Percentiles rank a stretch among this genome's conserved stretches.
Evolutionary conservation across 2,329 filamentous ascomycete genomes (phyloP).

Genomic region (Talaromyces albobiverticillius): DNA sequence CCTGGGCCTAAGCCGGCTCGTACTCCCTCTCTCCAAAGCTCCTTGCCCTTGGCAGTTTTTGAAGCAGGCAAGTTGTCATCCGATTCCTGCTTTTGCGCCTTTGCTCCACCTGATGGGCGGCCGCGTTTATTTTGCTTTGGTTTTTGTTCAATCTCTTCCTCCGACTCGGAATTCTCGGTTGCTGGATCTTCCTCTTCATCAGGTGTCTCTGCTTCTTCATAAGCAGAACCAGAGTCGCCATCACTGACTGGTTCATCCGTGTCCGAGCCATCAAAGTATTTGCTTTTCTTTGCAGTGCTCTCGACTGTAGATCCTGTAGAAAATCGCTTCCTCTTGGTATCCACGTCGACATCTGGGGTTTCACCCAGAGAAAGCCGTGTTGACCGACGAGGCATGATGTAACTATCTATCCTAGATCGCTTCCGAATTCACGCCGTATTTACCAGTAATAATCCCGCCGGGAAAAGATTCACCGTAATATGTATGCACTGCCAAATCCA

Average conservation of each 20-base stretch:
- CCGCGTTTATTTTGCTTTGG: slow-evolving; percentile 25
- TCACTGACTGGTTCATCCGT: slow-evolving; percentile 19
- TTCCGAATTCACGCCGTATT: background rate
- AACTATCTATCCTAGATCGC: slow-evolving; percentile 2
- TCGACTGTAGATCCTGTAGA: slow-evolving; percentile 22
- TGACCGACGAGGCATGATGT: slow-evolving; percentile 12
- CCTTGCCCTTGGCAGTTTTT: slow-evolving; percentile 37
- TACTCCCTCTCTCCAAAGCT: slow-evolving; percentile 57
- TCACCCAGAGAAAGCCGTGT: slow-evolving; percentile 26
- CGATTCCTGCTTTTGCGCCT: slow-evolving; percentile 7
- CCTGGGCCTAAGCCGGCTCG: slow-evolving; percentile 57
- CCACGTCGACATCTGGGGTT: slow-evolving; percentile 24
- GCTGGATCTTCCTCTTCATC: slow-evolving; percentile 71
- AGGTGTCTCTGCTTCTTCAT: slow-evolving; percentile 17
- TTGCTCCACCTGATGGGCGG: slow-evolving; percentile 14
- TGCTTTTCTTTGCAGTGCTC: slow-evolving; percentile 49
- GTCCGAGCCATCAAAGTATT: slow-evolving; percentile 46
- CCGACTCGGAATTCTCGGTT: slow-evolving; percentile 73
- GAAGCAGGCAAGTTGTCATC: slow-evolving; percentile 1
- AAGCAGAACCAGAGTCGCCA: slow-evolving; percentile 28
- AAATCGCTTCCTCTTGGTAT: slow-evolving; percentile 31
- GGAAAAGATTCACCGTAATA: background rate
- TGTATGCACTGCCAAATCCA: no score
- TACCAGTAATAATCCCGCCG: background rate
- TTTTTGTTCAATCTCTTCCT: slow-evolving; percentile 18